Evolutionary conservation across 495 filamentous ascomycete species (phyloP).

Genomic region (Talaromyces adpressus): DNA sequence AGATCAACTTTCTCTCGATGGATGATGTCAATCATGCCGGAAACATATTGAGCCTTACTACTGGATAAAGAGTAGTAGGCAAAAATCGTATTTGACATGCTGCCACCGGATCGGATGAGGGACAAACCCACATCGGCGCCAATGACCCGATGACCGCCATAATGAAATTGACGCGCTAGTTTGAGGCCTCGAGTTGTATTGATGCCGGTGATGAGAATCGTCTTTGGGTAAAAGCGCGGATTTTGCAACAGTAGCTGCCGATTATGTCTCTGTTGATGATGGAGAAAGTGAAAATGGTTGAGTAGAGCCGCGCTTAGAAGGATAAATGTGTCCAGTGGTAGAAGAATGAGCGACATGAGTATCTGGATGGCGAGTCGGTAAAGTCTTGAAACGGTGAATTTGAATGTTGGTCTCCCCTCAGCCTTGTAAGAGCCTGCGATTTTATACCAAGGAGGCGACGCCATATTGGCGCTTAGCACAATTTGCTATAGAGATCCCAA

Average conservation of each 20-base stretch:
- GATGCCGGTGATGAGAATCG: slow-evolving; percentile 65
- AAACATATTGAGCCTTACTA: slow-evolving; percentile 34
- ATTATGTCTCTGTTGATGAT: slow-evolving; percentile 8
- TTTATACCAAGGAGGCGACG: background rate
- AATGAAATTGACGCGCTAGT: slow-evolving; percentile 60
- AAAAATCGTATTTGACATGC: slow-evolving; percentile 38
- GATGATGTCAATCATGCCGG: slow-evolving; percentile 49
- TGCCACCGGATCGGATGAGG: slow-evolving; percentile 28
- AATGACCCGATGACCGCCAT: slow-evolving; percentile 61
- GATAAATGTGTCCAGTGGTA: slow-evolving; percentile 48
- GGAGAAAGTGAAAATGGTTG: slow-evolving; percentile 15
- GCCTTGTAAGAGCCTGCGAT: background rate
- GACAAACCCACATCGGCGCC: slow-evolving; percentile 62
- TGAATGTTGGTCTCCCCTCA: background rate
- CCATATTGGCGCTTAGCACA: background rate
- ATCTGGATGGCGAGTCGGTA: slow-evolving; percentile 27
- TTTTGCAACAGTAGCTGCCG: slow-evolving; percentile 25
- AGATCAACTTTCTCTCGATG: slow-evolving; percentile 56
- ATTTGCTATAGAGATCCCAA: background rate
- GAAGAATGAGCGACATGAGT: slow-evolving; percentile 40
- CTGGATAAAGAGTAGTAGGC: slow-evolving; percentile 46
- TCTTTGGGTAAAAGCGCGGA: slow-evolving; percentile 45
- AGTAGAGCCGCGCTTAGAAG: slow-evolving; percentile 33
- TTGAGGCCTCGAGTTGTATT: slow-evolving; percentile 60
- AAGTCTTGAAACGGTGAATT: background rate